Conservation (phyloP, 495 filamentous ascomycete genomes). For the Trypethelium eluteriae region DNA sequence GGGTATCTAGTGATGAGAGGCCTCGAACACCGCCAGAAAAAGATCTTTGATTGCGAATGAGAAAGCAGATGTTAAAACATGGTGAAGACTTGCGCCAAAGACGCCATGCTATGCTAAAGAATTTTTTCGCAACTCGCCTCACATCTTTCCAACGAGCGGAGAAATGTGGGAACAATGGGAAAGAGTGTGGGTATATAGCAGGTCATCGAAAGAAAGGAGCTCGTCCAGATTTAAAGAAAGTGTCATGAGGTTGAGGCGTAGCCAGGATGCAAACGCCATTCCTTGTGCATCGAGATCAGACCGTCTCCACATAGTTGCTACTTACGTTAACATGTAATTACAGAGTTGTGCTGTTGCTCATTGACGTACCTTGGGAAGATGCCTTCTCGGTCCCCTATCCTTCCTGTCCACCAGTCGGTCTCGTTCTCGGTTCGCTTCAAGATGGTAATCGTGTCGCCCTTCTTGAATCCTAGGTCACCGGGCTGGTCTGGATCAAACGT, state of each 20-base stretch:
- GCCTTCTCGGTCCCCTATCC: constrained; percentile 55
- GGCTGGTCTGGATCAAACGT: constrained; percentile 91
- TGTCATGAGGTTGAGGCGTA: neutral
- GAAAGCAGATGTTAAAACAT: neutral
- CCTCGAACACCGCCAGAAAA: neutral
- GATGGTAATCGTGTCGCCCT: constrained; percentile 96
- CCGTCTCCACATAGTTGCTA: constrained; percentile 26
- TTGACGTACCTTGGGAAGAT: constrained; percentile 48
- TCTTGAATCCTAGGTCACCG: constrained; percentile 91
- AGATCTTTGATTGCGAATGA: neutral
- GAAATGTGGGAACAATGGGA: neutral
- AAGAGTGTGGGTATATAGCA: constrained; percentile 2
- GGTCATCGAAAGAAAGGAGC: neutral
- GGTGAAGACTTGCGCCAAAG: neutral
- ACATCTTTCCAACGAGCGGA: neutral
- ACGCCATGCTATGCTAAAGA: constrained; percentile 5
- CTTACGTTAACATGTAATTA: neutral
- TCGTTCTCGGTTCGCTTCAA: constrained; percentile 89
- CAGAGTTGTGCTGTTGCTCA: neutral
- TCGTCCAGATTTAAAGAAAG: neutral
- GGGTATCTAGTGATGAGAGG: neutral
- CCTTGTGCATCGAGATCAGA: constrained; percentile 13
- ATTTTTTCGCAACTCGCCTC: neutral
- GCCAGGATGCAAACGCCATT: neutral
- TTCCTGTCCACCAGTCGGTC: constrained; percentile 81